Evolutionary conservation across 1,139 yeast genomes (phyloP), one percentile per base, ranked within the genome.

Genomic region (Yamadazyma triangularis): DNA sequence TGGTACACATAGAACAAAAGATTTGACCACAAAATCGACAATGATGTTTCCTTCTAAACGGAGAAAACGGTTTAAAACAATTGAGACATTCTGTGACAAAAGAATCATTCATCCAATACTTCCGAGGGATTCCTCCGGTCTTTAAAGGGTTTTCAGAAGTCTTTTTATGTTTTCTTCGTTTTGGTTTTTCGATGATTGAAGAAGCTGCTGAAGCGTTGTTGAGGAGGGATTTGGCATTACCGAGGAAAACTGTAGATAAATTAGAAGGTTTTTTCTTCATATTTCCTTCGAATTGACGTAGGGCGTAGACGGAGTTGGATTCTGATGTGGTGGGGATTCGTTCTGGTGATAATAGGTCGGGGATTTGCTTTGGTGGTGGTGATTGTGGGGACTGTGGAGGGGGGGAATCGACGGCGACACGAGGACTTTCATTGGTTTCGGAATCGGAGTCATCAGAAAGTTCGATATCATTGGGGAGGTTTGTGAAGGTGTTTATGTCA

Each of bases 21-120:
- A 91, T 91, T 53, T 89, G 96, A 2, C 97, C 97, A 58, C 98
- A 91, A 30, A 89, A 79, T 30, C 98, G 65, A 50, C 98, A 91
- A 55, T 91, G 98, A 53, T 91, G 98, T 44, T 86, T 85, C 43
- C 98, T 68, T 50, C 96, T 64, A 57, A 89, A 91, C 0, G 80
- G 76, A 0, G 85, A 76, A 50, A 86, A 86, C 0, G 78, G 73
- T 34, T 77, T 71, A 31, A 82, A 81, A 49, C 95, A 86, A 23
- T 79, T 71, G 40, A 85, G 78, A 49, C 95, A 86, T 39, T 85
- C 91, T 5, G 79, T 72, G 0, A 88, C 91, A 48, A 83, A 82
- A 29, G 86, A 85, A 55, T 86, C 95, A 51, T 85, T 83, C 95
- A 86, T 86, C 95, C 95, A 86, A 50, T 83, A 86, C 47, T 83